Evolutionary conservation across 352 stramenopile genomes (phyloP), one percentile per base, ranked within the genome.

Genomic region (Globisporangium heterothallicum): DNA sequence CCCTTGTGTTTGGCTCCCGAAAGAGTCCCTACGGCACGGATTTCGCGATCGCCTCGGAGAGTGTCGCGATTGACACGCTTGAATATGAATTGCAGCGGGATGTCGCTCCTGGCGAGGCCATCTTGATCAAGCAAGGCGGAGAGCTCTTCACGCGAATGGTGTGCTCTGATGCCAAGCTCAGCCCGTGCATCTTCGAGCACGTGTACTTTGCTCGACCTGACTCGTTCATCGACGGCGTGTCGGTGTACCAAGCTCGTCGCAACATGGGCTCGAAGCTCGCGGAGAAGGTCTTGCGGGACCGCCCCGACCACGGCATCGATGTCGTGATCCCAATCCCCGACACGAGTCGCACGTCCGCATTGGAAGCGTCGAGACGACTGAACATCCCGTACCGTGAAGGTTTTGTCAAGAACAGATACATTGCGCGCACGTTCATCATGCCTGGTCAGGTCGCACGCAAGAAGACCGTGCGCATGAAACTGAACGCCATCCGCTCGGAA

Each of bases 321-420:
- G 95, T 99, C 14, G 94, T 99, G 8, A 99, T 99, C 61, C 96
- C 97, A 1, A 99, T 99, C 53, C 97, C 97, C 12, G 97, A 99
- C 72, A 99, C 97, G 30, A 98, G 88, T 25, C 81, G 97, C 53
- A 98, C 96, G 42, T 97, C 83, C 34, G 97, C 97, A 13, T 69
- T 99, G 0, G 93, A 99, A 67, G 78, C 81, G 24, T 92, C 80
- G 45, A 72, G 74, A 47, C 64, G 95, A 63, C 50, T 97, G 70
- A 74, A 81, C 68, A 72, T 96, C 35, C 94, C 94, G 22, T 99
- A 98, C 79, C 89, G 95, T 22, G 97, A 99, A 61, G 97, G 97
- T 3, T 99, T 99, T 61, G 98, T 99, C 56, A 99, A 99, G 82
- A 99, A 99, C 78, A 84, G 96, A 24, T 99, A 99, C 77, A 98